phyloP scores from a whole-genome alignment of 352 stramenopile species.

The Globisporangium polare region DNA sequence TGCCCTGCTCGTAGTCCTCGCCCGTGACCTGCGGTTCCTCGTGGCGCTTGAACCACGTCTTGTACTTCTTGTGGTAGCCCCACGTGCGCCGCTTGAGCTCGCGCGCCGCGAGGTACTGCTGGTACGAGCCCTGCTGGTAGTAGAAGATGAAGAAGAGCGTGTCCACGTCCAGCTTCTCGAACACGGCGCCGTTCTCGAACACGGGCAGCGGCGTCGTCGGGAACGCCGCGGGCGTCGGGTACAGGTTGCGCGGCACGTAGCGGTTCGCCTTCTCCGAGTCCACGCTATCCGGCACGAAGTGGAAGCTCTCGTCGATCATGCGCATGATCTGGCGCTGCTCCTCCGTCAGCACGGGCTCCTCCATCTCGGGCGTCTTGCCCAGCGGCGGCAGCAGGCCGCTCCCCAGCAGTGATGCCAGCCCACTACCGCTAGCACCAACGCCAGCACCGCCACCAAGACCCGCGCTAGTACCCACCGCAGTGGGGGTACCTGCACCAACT shows the following conservation, averaged over 20 bases:
- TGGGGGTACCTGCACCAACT: neutral
- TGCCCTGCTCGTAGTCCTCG: slow-evolving; percentile 99
- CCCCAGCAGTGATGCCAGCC: slow-evolving; percentile 8
- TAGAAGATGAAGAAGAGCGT: slow-evolving; percentile 99
- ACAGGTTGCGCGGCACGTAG: slow-evolving; percentile 95
- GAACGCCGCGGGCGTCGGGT: slow-evolving; percentile 90
- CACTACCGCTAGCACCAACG: slow-evolving; percentile 1
- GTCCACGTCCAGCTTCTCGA: slow-evolving; percentile 98
- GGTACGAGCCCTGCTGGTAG: slow-evolving; percentile 98
- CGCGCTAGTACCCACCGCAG: neutral
- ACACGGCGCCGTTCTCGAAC: slow-evolving; percentile 93
- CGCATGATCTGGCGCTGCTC: slow-evolving; percentile 78
- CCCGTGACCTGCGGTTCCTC: slow-evolving; percentile 95
- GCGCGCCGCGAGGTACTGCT: slow-evolving; percentile 97
- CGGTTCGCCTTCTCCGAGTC: slow-evolving; percentile 90
- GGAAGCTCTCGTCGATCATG: slow-evolving; percentile 88
- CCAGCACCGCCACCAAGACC: neutral
- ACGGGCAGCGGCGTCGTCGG: slow-evolving; percentile 85
- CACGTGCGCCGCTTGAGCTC: slow-evolving; percentile 99
- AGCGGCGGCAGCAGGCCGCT: slow-evolving; percentile 7
- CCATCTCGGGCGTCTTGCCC: slow-evolving; percentile 19
- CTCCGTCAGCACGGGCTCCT: slow-evolving; percentile 58
- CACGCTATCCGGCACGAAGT: slow-evolving; percentile 85
- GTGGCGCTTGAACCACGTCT: slow-evolving; percentile 99
- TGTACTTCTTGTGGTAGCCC: slow-evolving; percentile 99